phyloP scores from a whole-genome alignment of 805 yeast species.

The Yamadazyma philogaea region DNA sequence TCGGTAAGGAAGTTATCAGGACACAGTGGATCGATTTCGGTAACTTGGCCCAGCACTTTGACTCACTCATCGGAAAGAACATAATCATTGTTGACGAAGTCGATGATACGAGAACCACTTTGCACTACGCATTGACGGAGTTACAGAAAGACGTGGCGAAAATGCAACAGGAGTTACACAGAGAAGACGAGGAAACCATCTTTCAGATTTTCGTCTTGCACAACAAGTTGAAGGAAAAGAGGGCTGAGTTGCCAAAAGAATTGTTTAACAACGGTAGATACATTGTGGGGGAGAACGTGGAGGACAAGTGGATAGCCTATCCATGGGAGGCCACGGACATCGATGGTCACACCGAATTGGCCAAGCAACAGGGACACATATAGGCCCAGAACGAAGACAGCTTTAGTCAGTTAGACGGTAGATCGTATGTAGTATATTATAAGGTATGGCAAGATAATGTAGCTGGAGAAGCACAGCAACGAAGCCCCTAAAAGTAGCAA shows the following conservation, averaged over 20 bases:
- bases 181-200: slow-evolving; percentile 56
- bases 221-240: slow-evolving; percentile 79
- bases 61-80: slow-evolving; percentile 76
- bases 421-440: no score
- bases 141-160: slow-evolving; percentile 59
- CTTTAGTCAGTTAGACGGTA: no score
- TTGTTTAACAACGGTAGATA: slow-evolving; percentile 65
- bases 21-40: slow-evolving; percentile 91
- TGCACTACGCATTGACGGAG: slow-evolving; percentile 80
- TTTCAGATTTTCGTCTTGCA: slow-evolving; percentile 80
- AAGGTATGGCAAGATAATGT: no score
- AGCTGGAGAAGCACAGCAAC: no score
- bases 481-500: no score
- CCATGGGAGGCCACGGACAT: slow-evolving; percentile 89
- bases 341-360: slow-evolving; percentile 67
- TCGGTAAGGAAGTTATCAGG: slow-evolving; percentile 78
- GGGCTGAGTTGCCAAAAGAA: slow-evolving; percentile 64
- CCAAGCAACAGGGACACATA: slow-evolving; percentile 62
- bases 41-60: slow-evolving; percentile 63
- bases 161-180: slow-evolving; percentile 58
- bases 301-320: slow-evolving; percentile 82
- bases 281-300: slow-evolving; percentile 69
- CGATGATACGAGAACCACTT: slow-evolving; percentile 87
- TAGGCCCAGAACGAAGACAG: neutral
- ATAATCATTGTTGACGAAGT: slow-evolving; percentile 85